Evolutionary conservation across 495 filamentous ascomycete genomes (phyloP).

Genomic region (Xylaria palmicola): DNA sequence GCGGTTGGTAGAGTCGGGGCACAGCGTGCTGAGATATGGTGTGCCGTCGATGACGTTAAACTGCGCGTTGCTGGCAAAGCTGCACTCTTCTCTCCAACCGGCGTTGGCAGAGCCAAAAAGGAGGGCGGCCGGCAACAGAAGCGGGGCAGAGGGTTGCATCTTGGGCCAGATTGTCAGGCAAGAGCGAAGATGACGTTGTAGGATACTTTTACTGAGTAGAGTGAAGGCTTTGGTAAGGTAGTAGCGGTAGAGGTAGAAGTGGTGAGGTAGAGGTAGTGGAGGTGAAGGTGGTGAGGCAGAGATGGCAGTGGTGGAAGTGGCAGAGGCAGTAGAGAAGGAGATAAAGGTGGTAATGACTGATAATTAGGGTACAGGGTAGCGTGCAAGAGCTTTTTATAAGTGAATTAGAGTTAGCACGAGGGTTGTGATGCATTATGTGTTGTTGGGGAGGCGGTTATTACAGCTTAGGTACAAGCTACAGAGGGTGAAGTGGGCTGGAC

Average conservation of each 20-base stretch:
- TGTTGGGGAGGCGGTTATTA: too few species aligned
- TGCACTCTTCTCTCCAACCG: conserved; percentile 11
- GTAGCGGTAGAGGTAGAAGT: too few species aligned
- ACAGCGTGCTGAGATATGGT: conserved; percentile 1
- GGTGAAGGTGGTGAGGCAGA: background rate
- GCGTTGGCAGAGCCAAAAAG: background rate
- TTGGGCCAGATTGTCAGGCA: background rate
- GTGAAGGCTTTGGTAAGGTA: background rate
- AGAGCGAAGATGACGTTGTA: background rate
- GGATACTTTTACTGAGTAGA: background rate
- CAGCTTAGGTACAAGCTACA: too few species aligned
- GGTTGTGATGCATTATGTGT: too few species aligned
- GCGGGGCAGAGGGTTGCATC: background rate
- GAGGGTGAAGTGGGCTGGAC: too few species aligned
- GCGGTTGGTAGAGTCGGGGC: background rate
- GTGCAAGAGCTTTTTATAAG: too few species aligned
- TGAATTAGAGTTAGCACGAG: too few species aligned
- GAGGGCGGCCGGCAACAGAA: background rate
- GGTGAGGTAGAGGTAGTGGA: too few species aligned
- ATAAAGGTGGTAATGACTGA: too few species aligned
- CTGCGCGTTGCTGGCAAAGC: conserved; percentile 4
- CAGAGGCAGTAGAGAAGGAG: too few species aligned
- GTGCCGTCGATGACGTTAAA: conserved; percentile 3
- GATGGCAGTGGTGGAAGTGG: too few species aligned
- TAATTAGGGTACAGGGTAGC: too few species aligned